Base-by-base conservation (phyloP, 805 yeast genomes). In the Huiozyma sinensis region DNA sequence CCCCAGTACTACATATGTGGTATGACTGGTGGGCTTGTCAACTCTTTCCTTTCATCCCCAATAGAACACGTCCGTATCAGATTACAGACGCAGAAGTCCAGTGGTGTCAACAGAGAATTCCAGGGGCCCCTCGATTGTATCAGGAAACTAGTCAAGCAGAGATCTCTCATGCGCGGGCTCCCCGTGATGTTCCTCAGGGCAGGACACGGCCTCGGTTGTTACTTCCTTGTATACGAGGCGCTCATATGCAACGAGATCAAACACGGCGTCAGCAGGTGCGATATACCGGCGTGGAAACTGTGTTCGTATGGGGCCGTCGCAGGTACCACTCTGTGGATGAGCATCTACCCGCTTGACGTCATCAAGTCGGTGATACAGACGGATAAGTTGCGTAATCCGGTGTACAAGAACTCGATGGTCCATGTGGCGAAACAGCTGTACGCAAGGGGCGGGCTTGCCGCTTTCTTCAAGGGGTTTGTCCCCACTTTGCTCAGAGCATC, bases 401-500 rank as follows among this genome's bases (percentile, higher is more conserved):
- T 63, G 35, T 86, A 75, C 63, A 77, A 73, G 47, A 74, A 65
- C 43, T 75, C 73, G 35, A 70, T 83, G 34, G 38, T 72, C n/a
- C 75, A 75, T 46, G 94, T 87, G 28, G 66, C 76, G 12, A 70
- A 61, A 45, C 70, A 72, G 45, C 71, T 86, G 24, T 72, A 61
- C 56, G 63, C 60, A 40, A 69, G 71, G n/a, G 69, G 71, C 42
- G 97, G 97, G 28, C 46, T 78, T 28, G 70, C 70, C 49, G 95
- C 95, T 0, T 83, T 92, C 57, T 84, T 85, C 66, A 81, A 81
- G 65, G 99, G 99, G 1, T 89, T 94, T 60, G 65, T 78, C 13
- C 97, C 98, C 34, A 89, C 97, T 0, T 77, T 92, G 50, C 68
- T 92, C 50, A 82, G 99, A 67, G 97, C 99, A 41, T 95, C 95